phyloP scores from a whole-genome alignment of 495 filamentous ascomycete genomes.

The Aspergillus indologenus region DNA sequence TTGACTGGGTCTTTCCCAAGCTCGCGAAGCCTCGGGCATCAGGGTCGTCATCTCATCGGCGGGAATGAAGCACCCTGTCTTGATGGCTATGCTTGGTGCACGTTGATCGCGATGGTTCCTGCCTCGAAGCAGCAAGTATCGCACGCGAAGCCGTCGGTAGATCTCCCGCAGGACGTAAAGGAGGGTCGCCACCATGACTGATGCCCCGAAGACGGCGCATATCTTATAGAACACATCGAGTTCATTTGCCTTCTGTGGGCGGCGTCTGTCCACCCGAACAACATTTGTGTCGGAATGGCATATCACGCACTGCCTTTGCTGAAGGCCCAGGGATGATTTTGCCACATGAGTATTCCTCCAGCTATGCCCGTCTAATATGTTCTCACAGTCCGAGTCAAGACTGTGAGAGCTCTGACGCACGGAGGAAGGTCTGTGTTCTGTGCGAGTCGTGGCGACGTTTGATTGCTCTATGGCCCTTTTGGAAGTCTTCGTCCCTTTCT shows the following conservation, averaged over 20 bases:
- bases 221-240: constrained; percentile 7
- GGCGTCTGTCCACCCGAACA: not conserved
- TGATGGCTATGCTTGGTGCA: not conserved
- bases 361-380: constrained; percentile 4
- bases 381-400: not conserved
- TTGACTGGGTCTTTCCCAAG: not conserved
- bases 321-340: not conserved
- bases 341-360: not conserved
- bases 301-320: not conserved
- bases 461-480: not conserved
- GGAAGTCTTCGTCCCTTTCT: not conserved
- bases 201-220: not conserved
- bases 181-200: constrained; percentile 3
- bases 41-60: not conserved
- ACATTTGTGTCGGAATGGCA: constrained; percentile 7
- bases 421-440: not conserved
- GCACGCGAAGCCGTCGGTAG: not conserved
- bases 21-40: not conserved
- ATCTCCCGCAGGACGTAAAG: constrained; percentile 4
- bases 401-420: not conserved
- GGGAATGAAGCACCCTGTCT: not conserved
- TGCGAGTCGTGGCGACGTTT: too few species aligned
- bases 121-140: not conserved
- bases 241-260: not conserved
- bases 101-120: not conserved